phyloP scores from a whole-genome alignment of 2,329 filamentous ascomycete genomes.

The Colletotrichum tanaceti region DNA sequence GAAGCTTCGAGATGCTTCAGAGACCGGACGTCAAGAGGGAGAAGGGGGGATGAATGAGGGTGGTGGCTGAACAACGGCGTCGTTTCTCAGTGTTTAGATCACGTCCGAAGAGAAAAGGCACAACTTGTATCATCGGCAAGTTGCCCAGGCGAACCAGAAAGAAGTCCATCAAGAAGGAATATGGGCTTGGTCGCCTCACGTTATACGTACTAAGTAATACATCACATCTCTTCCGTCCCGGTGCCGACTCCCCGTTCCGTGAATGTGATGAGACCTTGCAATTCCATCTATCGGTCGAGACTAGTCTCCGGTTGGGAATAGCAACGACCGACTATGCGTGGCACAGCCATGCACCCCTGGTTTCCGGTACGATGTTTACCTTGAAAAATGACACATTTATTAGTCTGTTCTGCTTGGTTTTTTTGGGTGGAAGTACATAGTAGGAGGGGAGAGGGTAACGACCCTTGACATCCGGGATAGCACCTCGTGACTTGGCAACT shows the following conservation, averaged over 20 bases:
- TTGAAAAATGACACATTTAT: not conserved
- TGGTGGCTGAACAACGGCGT: conserved; percentile 20
- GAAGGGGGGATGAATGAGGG: too few species aligned
- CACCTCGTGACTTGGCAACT: not conserved
- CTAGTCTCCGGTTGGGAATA: conserved; percentile 21
- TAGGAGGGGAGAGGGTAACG: too few species aligned
- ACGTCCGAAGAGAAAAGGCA: conserved; percentile 1
- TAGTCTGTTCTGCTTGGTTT: not conserved
- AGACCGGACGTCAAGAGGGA: conserved; percentile 8
- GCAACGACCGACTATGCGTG: conserved; percentile 3
- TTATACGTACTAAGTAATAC: too few species aligned
- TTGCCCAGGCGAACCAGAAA: conserved; percentile 2
- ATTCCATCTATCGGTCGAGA: not conserved
- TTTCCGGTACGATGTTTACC: conserved; percentile 2
- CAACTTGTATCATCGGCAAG: conserved; percentile 10
- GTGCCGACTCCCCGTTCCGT: too few species aligned
- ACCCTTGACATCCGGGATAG: too few species aligned
- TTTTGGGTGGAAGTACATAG: not conserved
- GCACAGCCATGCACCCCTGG: conserved; percentile 8
- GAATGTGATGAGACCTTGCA: not conserved
- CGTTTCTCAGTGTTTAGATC: conserved; percentile 7
- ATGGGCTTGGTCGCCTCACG: conserved; percentile 5
- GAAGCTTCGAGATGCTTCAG: conserved; percentile 3
- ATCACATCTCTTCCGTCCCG: too few species aligned
- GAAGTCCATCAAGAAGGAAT: conserved; percentile 9